Evolutionary conservation across 345 rosid species (phyloP).

Genomic region (Populus ilicifolia): DNA sequence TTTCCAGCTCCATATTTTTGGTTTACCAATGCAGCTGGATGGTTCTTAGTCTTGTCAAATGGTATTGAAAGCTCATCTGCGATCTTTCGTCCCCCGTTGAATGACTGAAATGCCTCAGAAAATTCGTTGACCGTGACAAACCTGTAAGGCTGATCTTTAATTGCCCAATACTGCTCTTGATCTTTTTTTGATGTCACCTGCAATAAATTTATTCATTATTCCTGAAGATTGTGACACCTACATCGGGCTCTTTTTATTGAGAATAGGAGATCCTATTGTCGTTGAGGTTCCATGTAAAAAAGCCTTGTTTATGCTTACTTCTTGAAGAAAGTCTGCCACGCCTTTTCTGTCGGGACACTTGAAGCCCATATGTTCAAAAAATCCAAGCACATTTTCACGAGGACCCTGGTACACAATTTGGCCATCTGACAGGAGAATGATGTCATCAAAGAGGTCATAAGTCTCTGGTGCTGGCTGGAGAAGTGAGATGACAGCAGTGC

Average conservation of each 20-base stretch:
- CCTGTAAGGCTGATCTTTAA: slow-evolving; percentile 42
- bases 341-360: slow-evolving; percentile 76
- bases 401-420: slow-evolving; percentile 70
- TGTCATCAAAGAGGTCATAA: slow-evolving; percentile 61
- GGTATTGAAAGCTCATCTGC: slow-evolving; percentile 43
- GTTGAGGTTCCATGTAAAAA: neutral
- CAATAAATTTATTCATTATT: slow-evolving; percentile 1
- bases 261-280: neutral
- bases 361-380: slow-evolving; percentile 64
- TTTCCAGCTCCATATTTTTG: slow-evolving; percentile 45
- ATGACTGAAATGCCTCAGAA: slow-evolving; percentile 47
- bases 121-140: slow-evolving; percentile 48
- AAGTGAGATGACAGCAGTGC: slow-evolving; percentile 64
- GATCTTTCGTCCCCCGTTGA: slow-evolving; percentile 35
- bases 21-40: slow-evolving; percentile 53
- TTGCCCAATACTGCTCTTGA: slow-evolving; percentile 63
- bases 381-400: slow-evolving; percentile 47
- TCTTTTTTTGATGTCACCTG: slow-evolving; percentile 79
- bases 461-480: slow-evolving; percentile 88
- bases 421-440: slow-evolving; percentile 64
- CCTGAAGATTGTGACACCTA: neutral
- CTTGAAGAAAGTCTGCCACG: slow-evolving; percentile 73
- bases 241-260: too few relatives aligned
- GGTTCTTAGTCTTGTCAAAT: slow-evolving; percentile 46
- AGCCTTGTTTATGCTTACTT: slow-evolving; percentile 29